Evolutionary conservation across 441 rosid genomes (phyloP).

Genomic region (Corymbia citriodora): DNA sequence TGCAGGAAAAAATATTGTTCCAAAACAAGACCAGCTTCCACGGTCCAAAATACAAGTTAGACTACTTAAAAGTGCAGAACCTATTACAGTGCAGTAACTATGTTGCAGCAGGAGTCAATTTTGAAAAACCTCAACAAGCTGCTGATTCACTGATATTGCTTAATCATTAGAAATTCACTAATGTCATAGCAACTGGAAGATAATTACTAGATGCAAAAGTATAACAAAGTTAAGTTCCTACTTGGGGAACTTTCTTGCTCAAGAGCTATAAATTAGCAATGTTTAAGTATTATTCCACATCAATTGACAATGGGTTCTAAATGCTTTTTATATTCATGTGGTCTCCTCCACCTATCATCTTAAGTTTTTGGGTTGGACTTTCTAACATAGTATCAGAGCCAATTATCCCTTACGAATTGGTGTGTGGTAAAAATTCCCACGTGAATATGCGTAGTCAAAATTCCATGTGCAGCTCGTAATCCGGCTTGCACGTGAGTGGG

Average conservation of each 20-base stretch:
- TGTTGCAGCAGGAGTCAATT: slow-evolving; percentile 5
- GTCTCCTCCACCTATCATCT: no score
- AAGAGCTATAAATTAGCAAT: not conserved
- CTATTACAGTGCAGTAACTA: not conserved
- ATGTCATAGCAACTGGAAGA: not conserved
- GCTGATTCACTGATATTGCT: not conserved
- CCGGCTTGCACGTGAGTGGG: no score
- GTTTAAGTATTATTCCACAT: no score
- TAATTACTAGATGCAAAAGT: not conserved
- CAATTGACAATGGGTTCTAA: no score
- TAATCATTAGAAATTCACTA: not conserved
- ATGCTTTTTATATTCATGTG: no score
- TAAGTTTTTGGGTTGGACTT: no score
- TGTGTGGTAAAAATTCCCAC: no score
- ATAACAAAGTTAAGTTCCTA: not conserved
- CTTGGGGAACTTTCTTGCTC: not conserved
- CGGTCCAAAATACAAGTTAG: not conserved
- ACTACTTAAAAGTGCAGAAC: not conserved
- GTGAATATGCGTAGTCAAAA: no score
- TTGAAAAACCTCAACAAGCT: slow-evolving; percentile 12
- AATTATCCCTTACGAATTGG: no score
- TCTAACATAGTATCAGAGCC: no score
- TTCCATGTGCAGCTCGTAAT: no score
- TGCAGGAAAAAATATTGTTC: not conserved
- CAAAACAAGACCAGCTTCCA: not conserved